These are phyloP conservation scores for Solanum paucissectum DNA, from an alignment of 257 asterid species.

Conservation along the genomic window DNA sequence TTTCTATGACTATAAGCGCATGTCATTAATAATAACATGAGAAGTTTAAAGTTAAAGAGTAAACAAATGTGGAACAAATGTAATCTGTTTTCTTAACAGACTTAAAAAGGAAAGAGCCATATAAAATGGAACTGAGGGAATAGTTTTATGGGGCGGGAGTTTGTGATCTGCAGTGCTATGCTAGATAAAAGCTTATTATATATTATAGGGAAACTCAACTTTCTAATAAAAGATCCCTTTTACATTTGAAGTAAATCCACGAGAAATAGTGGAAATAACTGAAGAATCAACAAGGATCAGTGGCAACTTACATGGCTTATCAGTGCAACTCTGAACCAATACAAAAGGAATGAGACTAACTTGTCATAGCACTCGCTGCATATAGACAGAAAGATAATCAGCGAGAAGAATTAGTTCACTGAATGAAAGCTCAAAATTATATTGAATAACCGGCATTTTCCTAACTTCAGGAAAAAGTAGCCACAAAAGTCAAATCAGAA, in stretches of 20 bases:
- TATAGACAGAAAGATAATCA: neutral
- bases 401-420: neutral
- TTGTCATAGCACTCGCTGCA: conserved; percentile 87
- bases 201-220: neutral
- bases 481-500: neutral
- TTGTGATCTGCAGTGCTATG: neutral
- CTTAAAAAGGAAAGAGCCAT: neutral
- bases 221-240: neutral
- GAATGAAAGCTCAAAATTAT: neutral
- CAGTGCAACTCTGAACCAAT: conserved; percentile 86
- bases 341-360: conserved; percentile 68
- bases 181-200: neutral
- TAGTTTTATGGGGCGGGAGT: neutral
- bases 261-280: neutral
- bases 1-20: neutral
- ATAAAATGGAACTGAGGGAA: neutral
- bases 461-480: neutral
- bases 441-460: neutral
- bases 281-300: neutral
- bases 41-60: neutral
- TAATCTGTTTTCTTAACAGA: neutral
- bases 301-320: conserved; percentile 52
- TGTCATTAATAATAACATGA: neutral
- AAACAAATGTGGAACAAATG: neutral
- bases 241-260: neutral